A percentile compares a stretch with the other conserved stretches of the same genome.
phyloP scores from a whole-genome alignment of 345 rosid genomes.

The Sonneratia alba region DNA sequence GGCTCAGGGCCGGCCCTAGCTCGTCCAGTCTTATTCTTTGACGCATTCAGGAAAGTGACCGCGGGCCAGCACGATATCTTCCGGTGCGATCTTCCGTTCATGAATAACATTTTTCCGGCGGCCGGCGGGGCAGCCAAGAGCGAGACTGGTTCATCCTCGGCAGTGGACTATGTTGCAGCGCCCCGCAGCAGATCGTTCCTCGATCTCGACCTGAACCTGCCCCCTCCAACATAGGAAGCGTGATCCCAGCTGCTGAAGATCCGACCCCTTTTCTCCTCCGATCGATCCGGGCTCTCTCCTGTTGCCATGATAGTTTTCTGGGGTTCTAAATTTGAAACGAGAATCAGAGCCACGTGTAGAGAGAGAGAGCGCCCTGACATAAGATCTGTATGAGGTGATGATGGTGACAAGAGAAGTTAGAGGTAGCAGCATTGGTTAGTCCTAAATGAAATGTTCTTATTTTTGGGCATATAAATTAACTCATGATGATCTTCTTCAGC shows the following conservation, averaged over 20 bases:
- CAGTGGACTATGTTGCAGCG: background rate
- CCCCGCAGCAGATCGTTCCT: constrained; percentile 7
- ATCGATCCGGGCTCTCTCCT: background rate
- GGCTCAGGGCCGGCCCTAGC: constrained; percentile 4
- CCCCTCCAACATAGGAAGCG: constrained; percentile 23
- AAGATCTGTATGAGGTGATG: constrained; percentile 2
- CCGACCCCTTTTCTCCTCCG: background rate
- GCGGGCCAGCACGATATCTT: background rate
- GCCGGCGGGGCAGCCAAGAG: constrained; percentile 4
- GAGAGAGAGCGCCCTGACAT: constrained; percentile 8
- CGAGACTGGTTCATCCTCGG: constrained; percentile 13
- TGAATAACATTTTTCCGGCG: constrained; percentile 3
- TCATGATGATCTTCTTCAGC: too few relatives aligned
- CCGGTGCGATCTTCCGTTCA: constrained; percentile 4
- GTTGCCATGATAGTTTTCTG: constrained; percentile 1
- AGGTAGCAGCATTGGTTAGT: too few relatives aligned
- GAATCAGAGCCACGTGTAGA: constrained; percentile 5
- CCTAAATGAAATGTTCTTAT: too few relatives aligned
- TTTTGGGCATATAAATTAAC: too few relatives aligned
- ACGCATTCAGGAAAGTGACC: constrained; percentile 12
- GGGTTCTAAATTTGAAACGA: background rate
- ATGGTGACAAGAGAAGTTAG: background rate
- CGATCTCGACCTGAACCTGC: constrained; percentile 25
- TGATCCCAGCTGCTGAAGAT: background rate
- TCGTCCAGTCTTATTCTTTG: constrained; percentile 16